phyloP scores from a whole-genome alignment of 768 basidiomycete genomes.

The Botryobasidium botryosum region DNA sequence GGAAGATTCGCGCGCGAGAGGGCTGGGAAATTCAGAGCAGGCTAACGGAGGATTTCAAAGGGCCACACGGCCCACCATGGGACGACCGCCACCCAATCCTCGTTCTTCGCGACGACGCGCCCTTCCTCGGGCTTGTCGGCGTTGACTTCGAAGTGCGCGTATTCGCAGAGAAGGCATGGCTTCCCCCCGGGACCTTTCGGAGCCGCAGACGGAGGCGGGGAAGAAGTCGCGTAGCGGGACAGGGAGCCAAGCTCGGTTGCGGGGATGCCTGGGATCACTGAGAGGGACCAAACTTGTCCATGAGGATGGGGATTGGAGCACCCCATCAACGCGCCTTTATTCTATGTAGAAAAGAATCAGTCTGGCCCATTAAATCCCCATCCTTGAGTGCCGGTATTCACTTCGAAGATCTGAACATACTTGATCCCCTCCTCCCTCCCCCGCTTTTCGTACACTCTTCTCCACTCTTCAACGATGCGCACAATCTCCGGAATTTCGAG shows the following conservation, averaged over 20 bases:
- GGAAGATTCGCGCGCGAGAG: neutral
- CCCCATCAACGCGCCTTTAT: constrained; percentile 90
- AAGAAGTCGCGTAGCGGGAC: constrained; percentile 27
- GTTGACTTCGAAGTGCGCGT: constrained; percentile 46
- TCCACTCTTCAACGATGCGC: constrained; percentile 58
- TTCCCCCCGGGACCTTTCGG: constrained; percentile 39
- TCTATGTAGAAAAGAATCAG: too few species aligned
- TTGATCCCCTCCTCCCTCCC: constrained; percentile 48
- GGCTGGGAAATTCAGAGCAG: constrained; percentile 4
- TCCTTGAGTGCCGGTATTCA: constrained; percentile 17
- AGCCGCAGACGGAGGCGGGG: constrained; percentile 25
- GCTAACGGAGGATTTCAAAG: constrained; percentile 59
- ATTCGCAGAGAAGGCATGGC: constrained; percentile 66
- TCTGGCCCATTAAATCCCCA: too few species aligned
- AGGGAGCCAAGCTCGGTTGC: constrained; percentile 47
- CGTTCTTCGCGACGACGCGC: constrained; percentile 53
- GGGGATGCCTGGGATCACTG: constrained; percentile 51
- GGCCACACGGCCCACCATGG: constrained; percentile 98
- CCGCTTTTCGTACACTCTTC: constrained; percentile 38
- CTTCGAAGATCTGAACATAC: constrained; percentile 87
- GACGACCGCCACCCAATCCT: constrained; percentile 68
- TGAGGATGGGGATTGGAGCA: constrained; percentile 92
- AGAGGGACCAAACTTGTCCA: constrained; percentile 76
- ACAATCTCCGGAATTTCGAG: constrained; percentile 41
- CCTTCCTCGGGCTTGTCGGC: constrained; percentile 28